Base-by-base conservation (phyloP, 2,329 filamentous ascomycete genomes). In the Nemania sp. region DNA sequence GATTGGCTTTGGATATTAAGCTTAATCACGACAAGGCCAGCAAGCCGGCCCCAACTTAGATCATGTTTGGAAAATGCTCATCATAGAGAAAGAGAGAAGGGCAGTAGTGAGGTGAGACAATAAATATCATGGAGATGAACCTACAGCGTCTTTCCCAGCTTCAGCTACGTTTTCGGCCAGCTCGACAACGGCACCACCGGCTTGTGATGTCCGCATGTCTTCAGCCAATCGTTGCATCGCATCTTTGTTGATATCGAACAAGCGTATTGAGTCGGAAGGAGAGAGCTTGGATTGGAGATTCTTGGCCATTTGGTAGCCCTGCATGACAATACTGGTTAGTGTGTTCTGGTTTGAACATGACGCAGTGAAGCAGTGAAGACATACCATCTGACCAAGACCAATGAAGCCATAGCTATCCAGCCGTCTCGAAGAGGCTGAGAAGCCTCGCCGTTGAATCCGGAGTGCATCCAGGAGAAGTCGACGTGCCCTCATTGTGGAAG, bases 1-100 rank as follows among this genome's bases (percentile, higher is more conserved):
- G 87, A 90, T 90, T 90, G 87, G 87, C 87, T 90, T 82, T 86
- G 79, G 76, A 79, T 75, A 76, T 71, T 71, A 70, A 35, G 70
- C 72, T 77, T 83, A 89, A 90, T 89, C 87, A 89, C 72, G 74
- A 80, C 80, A 81, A 79, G 79, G 71, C 76, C 80, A 74, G 76
- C 79, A 76, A 78, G 77, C 79, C 77, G 79, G 77, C 76, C 83
- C 86, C 86, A 87, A 89, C 86, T 90, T 90, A 88, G 86, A 89
- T 89, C 87, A 89, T 87, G 80, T 77, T 82, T 79, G 73, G 72
- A 74, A 76, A 69, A 62, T 62, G 46, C 59, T 74, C 74, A 76
- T 75, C 73, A 76, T 73, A 57, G 71, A 65, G 74, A 68, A 54
- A 59, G 55, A 29, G 25, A 29, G 25, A 29, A 29, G 7, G 25